Evolutionary conservation across 805 yeast genomes (phyloP).

Genomic region (Grigorovia jiainica): DNA sequence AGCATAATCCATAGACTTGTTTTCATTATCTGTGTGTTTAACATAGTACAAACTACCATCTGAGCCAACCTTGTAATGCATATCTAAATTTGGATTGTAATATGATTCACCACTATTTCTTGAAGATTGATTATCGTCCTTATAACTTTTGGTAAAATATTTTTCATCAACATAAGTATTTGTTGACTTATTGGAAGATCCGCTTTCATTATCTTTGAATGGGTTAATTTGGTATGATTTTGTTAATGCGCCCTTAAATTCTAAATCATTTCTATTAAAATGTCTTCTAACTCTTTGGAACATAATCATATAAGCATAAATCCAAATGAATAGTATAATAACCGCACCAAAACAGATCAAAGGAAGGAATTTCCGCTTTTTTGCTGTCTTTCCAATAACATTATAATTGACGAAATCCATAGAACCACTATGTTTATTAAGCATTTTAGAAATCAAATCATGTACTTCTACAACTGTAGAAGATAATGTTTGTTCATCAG

Average conservation of each 20-base stretch:
- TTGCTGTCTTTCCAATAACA: no score
- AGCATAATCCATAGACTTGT: background rate
- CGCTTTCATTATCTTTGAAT: background rate
- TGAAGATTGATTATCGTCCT: constrained; percentile 2
- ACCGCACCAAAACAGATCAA: background rate
- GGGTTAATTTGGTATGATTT: constrained; percentile 2
- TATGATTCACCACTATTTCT: constrained; percentile 10
- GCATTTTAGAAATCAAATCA: background rate
- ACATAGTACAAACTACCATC: constrained; percentile 22
- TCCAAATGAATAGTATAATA: constrained; percentile 4
- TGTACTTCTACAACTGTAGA: background rate
- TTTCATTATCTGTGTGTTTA: constrained; percentile 1
- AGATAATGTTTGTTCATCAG: background rate
- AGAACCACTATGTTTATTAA: background rate
- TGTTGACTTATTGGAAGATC: background rate
- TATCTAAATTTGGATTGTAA: constrained; percentile 14
- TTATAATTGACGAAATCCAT: constrained; percentile 1
- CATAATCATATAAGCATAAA: background rate
- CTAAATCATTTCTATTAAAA: background rate
- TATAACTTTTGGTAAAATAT: constrained; percentile 2
- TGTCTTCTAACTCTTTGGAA: background rate
- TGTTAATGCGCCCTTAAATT: background rate
- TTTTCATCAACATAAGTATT: background rate
- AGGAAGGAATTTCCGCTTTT: background rate
- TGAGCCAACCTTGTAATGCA: constrained; percentile 16